Evolutionary conservation across 2,329 filamentous ascomycete species (phyloP), one percentile per base, ranked within the genome.

Genomic region (Emmonsiellopsis sp.): DNA sequence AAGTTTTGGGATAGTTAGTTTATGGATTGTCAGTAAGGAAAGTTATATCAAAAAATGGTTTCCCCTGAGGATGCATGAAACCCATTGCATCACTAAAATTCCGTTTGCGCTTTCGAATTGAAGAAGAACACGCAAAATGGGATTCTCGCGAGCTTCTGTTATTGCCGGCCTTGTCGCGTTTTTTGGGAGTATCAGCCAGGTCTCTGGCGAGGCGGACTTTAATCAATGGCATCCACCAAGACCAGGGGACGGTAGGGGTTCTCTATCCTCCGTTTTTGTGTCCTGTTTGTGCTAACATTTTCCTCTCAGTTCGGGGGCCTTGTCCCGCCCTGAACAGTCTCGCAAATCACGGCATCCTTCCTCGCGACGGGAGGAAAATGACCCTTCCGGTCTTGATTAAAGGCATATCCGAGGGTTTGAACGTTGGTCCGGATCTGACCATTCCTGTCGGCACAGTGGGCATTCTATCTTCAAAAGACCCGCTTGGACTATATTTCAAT

Each of bases 291-390:
- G 35, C 52, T 54, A 11, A 54, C 46, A 34, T 30, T n/a, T 7
- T 40, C 16, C 10, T 30, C 26, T 26, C 52, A 56, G 58, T 58
- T 49, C 56, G 58, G 35, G 53, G 51, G 13, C 67, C 67, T 8
- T 70, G 67, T 46, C 67, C 66, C 1, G 63, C 56, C 5, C 56
- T 68, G 16, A 70, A 69, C 49, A 54, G 63, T 9, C 60, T 68
- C 13, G 67, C 66, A 13, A 70, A 70, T 53, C 62, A 68, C 50
- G 58, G 57, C 40, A 55, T 70, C 55, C 51, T 71, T 11, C 65
- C 67, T 9, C 63, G 58, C 43, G 40, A 65, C 52, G 69, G 69
- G 44, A 64, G 61, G 51, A 62, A 63, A 37, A 55, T 69, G 34
- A 67, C 65, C 1, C 52, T 65, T 10, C 62, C 61, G 2, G 50